Base-by-base conservation (phyloP, 148 eudicot genomes). In the Rhododendron griersonianum region DNA sequence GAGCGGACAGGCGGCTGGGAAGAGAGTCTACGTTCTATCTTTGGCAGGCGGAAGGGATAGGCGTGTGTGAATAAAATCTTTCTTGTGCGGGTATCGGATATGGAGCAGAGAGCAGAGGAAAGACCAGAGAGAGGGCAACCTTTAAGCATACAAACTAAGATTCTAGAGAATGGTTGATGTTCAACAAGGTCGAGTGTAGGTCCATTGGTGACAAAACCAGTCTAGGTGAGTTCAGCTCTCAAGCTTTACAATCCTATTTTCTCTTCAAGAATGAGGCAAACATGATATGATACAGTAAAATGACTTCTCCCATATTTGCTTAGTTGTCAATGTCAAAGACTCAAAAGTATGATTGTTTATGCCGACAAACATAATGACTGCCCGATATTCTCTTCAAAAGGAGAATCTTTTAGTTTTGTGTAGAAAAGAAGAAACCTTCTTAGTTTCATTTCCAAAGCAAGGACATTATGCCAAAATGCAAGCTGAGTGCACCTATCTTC, bases 211-310 rank as follows among this genome's bases (percentile, higher is more conserved):
- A 16, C 28, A 78, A 45, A 45, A 11, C 69, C 57, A 59, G 19
- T 59, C 44, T 82, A 37, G 84, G 33, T 80, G 71, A 82, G 19
- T 82, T 39, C 74, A 82, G 50, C 50, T 57, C 21, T 21, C 69
- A 81, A 53, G 45, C 25, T 81, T 81, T 82, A 23, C 84, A 82
- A 45, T 45, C 33, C 45, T 16, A 13, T 35, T 4, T 47, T 28
- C 53, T 21, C n/a, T 30, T 35, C 45, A 33, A 33, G 83, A 18
- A 28, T 53, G 28, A 33, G 37, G 69, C n/a, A 45, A 78, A 7
- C 15, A 13, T 81, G 14, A 81, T 9, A 19, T 53, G 4, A 14
- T 30, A 33, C 21, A 81, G 15, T 4, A 11, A 57, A 30, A 57
- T 51, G 19, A 81, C 37, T 81, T 57, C 18, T 35, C 6, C 28